A percentile compares a stretch with the other conserved stretches of the same genome.
phyloP scores from a whole-genome alignment of 2,329 filamentous ascomycete species.

The Colletotrichum zoysiae region DNA sequence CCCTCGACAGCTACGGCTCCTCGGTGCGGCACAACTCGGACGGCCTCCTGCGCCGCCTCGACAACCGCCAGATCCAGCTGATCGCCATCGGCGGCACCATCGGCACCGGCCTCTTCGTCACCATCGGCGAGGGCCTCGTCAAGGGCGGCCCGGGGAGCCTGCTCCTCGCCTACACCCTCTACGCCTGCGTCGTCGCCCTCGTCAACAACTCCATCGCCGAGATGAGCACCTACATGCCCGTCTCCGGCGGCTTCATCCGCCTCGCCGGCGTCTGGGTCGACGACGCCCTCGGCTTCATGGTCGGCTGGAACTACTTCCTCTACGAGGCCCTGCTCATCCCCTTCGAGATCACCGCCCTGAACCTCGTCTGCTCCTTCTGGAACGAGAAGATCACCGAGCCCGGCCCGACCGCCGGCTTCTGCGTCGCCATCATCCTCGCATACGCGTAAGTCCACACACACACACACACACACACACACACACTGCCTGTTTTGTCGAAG shows the following conservation, averaged over 20 bases:
- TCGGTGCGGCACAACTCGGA: slow-evolving; percentile 41
- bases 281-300: slow-evolving; percentile 65
- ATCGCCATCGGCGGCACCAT: slow-evolving; percentile 63
- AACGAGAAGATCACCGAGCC: slow-evolving; percentile 38
- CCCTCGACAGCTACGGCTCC: slow-evolving; percentile 40
- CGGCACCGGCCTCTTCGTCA: slow-evolving; percentile 62
- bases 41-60: slow-evolving; percentile 53
- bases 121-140: slow-evolving; percentile 55
- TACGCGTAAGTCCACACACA: slow-evolving; percentile 34
- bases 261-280: slow-evolving; percentile 60
- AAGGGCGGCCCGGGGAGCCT: slow-evolving; percentile 40
- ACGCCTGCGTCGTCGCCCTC: slow-evolving; percentile 51
- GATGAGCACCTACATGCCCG: slow-evolving; percentile 51
- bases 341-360: slow-evolving; percentile 46
- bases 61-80: slow-evolving; percentile 57
- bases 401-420: slow-evolving; percentile 44
- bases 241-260: slow-evolving; percentile 39
- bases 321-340: slow-evolving; percentile 54
- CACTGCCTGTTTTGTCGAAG: not conserved
- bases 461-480: too few species aligned
- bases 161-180: slow-evolving; percentile 38
- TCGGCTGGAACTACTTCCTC: slow-evolving; percentile 75
- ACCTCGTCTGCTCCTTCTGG: slow-evolving; percentile 46
- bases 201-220: slow-evolving; percentile 54
- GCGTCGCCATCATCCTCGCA: slow-evolving; percentile 42